Evolutionary conservation across 1,139 yeast genomes (phyloP).

Genomic region (Arxiozyma heterogenica): DNA sequence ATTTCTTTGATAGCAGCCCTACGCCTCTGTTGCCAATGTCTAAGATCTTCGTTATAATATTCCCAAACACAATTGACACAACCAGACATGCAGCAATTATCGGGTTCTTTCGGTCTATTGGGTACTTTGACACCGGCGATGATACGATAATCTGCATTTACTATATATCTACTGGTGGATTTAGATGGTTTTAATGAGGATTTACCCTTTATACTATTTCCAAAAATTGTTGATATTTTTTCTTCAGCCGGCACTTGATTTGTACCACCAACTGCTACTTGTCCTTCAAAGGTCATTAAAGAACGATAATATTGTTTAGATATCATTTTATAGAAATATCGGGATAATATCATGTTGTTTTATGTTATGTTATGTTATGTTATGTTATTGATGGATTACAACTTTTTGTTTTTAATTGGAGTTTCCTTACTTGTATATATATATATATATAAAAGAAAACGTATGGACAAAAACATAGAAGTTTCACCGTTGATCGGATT

Average conservation of each 20-base stretch:
- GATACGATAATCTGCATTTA: slow-evolving; percentile 31
- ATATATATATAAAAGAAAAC: neutral
- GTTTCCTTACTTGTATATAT: neutral
- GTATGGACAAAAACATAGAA: no score
- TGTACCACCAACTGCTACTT: slow-evolving; percentile 30
- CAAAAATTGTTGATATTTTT: slow-evolving; percentile 45
- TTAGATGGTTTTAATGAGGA: slow-evolving; percentile 28
- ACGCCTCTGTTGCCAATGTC: slow-evolving; percentile 64
- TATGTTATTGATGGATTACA: no score
- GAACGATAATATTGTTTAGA: neutral
- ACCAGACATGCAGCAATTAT: slow-evolving; percentile 96
- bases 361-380: no score
- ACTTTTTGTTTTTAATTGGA: neutral
- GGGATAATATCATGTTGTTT: neutral
- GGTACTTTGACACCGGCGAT: slow-evolving; percentile 78
- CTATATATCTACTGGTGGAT: slow-evolving; percentile 42
- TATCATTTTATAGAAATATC: neutral
- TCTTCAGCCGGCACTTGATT: slow-evolving; percentile 37
- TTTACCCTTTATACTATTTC: slow-evolving; percentile 51
- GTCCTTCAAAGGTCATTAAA: slow-evolving; percentile 40
- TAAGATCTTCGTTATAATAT: slow-evolving; percentile 73
- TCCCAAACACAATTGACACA: slow-evolving; percentile 98
- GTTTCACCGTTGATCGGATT: no score
- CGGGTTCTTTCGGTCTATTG: slow-evolving; percentile 75
- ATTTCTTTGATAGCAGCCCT: slow-evolving; percentile 52